Evolutionary conservation across 2,329 filamentous ascomycete species (phyloP), one percentile per base, ranked within the genome.

Genomic region (Pseudogymnoascus sp.): DNA sequence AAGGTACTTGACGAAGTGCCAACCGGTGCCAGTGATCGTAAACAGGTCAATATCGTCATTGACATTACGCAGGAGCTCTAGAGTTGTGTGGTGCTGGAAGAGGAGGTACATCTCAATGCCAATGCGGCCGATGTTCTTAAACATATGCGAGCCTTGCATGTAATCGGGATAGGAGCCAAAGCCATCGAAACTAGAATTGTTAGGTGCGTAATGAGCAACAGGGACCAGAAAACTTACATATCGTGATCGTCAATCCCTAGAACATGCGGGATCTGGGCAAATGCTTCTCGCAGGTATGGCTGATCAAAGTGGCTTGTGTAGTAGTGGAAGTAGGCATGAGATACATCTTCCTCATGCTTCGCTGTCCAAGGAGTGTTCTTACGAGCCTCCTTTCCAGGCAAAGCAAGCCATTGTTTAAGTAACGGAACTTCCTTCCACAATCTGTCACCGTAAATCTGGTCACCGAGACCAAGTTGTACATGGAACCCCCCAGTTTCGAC

Each of bases 301-400:
- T 99, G 95, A 73, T 99, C 95, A 73, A 99, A 97, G 75, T 97
- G 93, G 69, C 92, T 96, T 1, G 93, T 96, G 74, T 99, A 99
- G 75, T 96, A 99, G 75, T 99, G 95, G 76, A 99, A 99, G 78
- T 96, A 99, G 6, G 95, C 93, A 76, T 97, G 93, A 1, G 89
- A 87, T 16, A 96, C 91, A 72, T 99, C 95, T 72, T 99, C 93
- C 72, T 99, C 92, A 70, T 97, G 91, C 60, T 91, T 88, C 3
- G 93, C 91, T 6, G 93, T 96, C 95, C 95, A 99, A 47, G 87
- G 83, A 0, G 91, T 88, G 69, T 87, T 96, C 78, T 93, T 96
- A 64, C 96, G 84, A 69, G 92, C 95, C 63, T 97, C 95, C 68
- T 96, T 93, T 5, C 95, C 95, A 70, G 89, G 93, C 77, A 93